Evolutionary conservation across 495 filamentous ascomycete genomes (phyloP).

Genomic region (Penicillium riverlandense): DNA sequence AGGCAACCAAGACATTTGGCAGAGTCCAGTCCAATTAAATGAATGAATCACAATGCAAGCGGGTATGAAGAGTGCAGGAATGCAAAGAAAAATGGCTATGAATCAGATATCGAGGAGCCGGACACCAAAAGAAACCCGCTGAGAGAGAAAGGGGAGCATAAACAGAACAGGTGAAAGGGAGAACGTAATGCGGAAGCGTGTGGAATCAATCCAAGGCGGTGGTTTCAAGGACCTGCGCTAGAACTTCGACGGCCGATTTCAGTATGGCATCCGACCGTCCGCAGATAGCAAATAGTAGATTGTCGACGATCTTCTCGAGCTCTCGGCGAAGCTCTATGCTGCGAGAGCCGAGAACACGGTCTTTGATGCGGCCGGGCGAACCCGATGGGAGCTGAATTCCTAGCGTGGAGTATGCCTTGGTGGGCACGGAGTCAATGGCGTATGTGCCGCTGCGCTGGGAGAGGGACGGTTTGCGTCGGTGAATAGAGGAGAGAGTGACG

Average conservation of each 20-base stretch:
- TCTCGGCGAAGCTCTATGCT: constrained; percentile 25
- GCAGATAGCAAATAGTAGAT: constrained; percentile 31
- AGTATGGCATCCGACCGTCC: constrained; percentile 30
- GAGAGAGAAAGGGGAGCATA: neutral
- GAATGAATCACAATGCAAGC: constrained; percentile 17
- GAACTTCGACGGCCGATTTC: constrained; percentile 34
- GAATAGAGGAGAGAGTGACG: constrained; percentile 24
- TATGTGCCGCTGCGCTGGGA: constrained; percentile 14
- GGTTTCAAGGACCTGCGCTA: constrained; percentile 35
- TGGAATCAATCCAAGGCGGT: constrained; percentile 14
- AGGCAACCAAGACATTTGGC: constrained; percentile 9
- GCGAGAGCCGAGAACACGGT: constrained; percentile 24
- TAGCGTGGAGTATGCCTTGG: constrained; percentile 28
- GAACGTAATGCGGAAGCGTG: neutral
- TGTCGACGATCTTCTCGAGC: constrained; percentile 36
- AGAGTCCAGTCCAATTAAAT: constrained; percentile 5
- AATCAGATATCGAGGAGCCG: neutral
- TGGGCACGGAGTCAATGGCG: constrained; percentile 26
- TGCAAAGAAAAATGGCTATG: neutral
- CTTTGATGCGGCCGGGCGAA: constrained; percentile 21
- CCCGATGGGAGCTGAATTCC: constrained; percentile 26
- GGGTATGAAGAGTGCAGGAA: constrained; percentile 20
- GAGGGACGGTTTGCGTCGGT: constrained; percentile 18
- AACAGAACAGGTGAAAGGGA: neutral
- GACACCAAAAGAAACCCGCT: neutral